Evolutionary conservation across 148 eudicot species (phyloP).

Genomic region (Silene uniflora): DNA sequence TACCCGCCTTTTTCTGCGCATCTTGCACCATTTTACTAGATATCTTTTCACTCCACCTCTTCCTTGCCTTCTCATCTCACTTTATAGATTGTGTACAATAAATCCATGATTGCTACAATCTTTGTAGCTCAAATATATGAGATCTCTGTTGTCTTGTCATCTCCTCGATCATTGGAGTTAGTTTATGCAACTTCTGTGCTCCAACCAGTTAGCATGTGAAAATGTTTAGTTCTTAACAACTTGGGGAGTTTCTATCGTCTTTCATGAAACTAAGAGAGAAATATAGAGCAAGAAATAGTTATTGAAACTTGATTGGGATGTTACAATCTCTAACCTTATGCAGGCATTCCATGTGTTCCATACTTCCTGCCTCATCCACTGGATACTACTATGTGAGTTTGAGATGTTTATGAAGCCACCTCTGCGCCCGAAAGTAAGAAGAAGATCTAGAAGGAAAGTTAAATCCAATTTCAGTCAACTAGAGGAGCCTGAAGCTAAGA

Average conservation of each 20-base stretch:
- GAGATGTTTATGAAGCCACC: conserved; percentile 51
- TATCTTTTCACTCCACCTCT: neutral
- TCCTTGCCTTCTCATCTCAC: neutral
- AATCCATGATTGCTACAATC: neutral
- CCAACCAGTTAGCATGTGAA: neutral
- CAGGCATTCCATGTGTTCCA: conserved; percentile 93
- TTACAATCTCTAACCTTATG: neutral
- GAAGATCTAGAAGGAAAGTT: conserved; percentile 36
- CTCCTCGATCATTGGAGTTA: neutral
- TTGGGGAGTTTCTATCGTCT: neutral
- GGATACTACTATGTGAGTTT: conserved; percentile 77
- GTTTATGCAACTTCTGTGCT: neutral
- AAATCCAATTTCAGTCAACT: conserved; percentile 21
- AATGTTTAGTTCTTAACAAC: neutral
- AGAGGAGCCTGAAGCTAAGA: conserved; percentile 26
- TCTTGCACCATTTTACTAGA: neutral
- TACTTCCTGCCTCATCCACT: conserved; percentile 83
- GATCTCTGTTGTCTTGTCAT: neutral
- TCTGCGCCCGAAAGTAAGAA: conserved; percentile 35
- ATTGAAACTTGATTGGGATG: neutral
- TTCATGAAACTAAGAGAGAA: neutral
- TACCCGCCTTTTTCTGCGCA: neutral
- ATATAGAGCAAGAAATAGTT: neutral
- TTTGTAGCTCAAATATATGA: neutral
- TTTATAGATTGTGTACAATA: too few species aligned